Percentiles rank a stretch among this genome's conserved stretches.
Evolutionary conservation across 306 rosid species (phyloP).

Genomic region (Erythrophleum fordii): DNA sequence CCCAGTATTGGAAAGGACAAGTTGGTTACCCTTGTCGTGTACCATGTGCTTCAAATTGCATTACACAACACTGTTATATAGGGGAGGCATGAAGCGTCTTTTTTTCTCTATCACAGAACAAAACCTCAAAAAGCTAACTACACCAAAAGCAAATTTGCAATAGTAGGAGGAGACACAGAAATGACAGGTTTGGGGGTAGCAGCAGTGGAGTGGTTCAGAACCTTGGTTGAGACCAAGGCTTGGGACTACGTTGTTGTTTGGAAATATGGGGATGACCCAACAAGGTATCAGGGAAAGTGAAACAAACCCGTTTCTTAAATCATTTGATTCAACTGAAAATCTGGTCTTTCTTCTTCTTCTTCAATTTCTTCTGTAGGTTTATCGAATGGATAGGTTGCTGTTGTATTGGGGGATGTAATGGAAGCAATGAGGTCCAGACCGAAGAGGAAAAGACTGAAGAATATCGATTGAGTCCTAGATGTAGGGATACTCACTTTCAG

Average conservation of each 20-base stretch:
- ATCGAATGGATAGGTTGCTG: constrained; percentile 84
- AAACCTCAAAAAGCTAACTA: background rate
- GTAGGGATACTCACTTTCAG: constrained; percentile 59
- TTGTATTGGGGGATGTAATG: constrained; percentile 56
- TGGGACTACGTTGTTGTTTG: constrained; percentile 81
- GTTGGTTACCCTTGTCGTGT: constrained; percentile 45
- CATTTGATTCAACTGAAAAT: background rate
- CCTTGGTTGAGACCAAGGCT: constrained; percentile 53
- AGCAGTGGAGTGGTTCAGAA: constrained; percentile 60
- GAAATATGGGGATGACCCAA: constrained; percentile 79
- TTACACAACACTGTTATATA: background rate
- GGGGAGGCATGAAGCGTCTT: background rate
- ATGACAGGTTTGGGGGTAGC: constrained; percentile 37
- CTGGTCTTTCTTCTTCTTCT: background rate
- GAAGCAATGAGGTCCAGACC: constrained; percentile 22
- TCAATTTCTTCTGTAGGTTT: constrained; percentile 48
- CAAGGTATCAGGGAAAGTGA: constrained; percentile 32
- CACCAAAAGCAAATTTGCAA: constrained; percentile 20
- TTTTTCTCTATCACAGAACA: background rate
- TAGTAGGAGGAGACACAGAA: constrained; percentile 27
- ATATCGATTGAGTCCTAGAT: constrained; percentile 34
- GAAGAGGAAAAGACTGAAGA: constrained; percentile 51
- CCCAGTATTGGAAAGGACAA: constrained; percentile 25
- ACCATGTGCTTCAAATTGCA: constrained; percentile 53
- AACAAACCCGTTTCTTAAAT: background rate